These are phyloP conservation scores for Naematelia encephala DNA, from an alignment of 768 basidiomycete species.

Conservation along the genomic window DNA sequence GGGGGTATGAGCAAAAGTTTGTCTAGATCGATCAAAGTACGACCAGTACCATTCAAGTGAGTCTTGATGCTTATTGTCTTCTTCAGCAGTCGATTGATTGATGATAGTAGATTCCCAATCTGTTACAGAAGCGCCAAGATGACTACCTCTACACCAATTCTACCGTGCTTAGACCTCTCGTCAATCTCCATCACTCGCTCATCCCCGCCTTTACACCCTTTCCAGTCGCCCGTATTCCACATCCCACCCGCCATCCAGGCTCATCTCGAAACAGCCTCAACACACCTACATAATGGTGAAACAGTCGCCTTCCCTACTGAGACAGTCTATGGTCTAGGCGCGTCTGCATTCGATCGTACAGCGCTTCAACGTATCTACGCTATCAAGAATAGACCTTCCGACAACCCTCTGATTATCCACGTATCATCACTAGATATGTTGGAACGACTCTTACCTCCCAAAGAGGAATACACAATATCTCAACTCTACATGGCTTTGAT, in stretches of 20 bases:
- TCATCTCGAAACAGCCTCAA: slow-evolving; percentile 33
- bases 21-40: neutral
- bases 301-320: slow-evolving; percentile 87
- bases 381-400: slow-evolving; percentile 85
- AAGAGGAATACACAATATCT: slow-evolving; percentile 58
- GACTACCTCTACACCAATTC: slow-evolving; percentile 33
- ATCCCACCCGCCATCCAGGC: slow-evolving; percentile 23
- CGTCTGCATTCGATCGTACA: slow-evolving; percentile 60
- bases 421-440: slow-evolving; percentile 85
- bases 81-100: no score
- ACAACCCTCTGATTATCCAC: slow-evolving; percentile 97
- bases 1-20: neutral
- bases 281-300: slow-evolving; percentile 35
- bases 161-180: slow-evolving; percentile 27
- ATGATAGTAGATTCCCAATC: no score
- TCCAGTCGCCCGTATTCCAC: slow-evolving; percentile 29
- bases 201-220: slow-evolving; percentile 21
- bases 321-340: slow-evolving; percentile 97
- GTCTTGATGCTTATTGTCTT: no score
- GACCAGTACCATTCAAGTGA: no score
- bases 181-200: slow-evolving; percentile 24
- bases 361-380: slow-evolving; percentile 74
- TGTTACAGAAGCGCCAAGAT: no score
- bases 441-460: slow-evolving; percentile 63
- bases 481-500: slow-evolving; percentile 70